These are phyloP conservation scores for Colletotrichum theobromicola DNA, from an alignment of 2,329 filamentous ascomycete genomes.

Conservation along the genomic window DNA sequence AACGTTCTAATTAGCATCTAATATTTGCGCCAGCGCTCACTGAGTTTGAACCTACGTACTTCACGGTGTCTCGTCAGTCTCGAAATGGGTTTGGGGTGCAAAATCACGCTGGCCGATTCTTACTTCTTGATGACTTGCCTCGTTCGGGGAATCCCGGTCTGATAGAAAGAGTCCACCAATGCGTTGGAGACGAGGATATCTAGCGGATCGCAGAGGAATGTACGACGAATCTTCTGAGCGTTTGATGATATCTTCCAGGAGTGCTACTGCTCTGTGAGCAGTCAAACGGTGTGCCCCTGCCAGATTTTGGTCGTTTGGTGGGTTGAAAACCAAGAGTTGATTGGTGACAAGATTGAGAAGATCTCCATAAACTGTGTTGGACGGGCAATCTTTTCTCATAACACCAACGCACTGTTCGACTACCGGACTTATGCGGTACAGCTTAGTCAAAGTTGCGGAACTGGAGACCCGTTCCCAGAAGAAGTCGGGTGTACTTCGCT, in stretches of 20 bases:
- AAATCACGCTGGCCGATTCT: not conserved
- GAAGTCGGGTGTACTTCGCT: not conserved
- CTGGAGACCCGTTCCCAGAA: not conserved
- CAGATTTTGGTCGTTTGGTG: not conserved
- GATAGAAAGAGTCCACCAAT: not conserved
- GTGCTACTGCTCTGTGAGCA: not conserved
- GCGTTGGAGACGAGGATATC: not conserved
- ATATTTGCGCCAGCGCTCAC: not conserved
- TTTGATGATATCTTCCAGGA: not conserved
- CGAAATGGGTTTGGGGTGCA: not conserved
- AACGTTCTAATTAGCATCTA: not conserved
- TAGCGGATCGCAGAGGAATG: not conserved
- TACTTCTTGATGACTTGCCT: not conserved
- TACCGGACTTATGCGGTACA: not conserved
- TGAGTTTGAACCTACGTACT: not conserved
- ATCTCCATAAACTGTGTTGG: not conserved
- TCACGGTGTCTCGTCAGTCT: not conserved
- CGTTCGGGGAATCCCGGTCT: not conserved
- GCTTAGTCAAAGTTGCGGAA: not conserved
- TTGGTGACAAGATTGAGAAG: not conserved
- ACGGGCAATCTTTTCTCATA: not conserved
- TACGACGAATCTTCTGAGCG: not conserved
- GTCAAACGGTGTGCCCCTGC: not conserved
- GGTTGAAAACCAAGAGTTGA: not conserved
- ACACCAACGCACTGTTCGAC: not conserved